Conservation (phyloP, 2,329 filamentous ascomycete species). For the Hirsutella thompsonii region DNA sequence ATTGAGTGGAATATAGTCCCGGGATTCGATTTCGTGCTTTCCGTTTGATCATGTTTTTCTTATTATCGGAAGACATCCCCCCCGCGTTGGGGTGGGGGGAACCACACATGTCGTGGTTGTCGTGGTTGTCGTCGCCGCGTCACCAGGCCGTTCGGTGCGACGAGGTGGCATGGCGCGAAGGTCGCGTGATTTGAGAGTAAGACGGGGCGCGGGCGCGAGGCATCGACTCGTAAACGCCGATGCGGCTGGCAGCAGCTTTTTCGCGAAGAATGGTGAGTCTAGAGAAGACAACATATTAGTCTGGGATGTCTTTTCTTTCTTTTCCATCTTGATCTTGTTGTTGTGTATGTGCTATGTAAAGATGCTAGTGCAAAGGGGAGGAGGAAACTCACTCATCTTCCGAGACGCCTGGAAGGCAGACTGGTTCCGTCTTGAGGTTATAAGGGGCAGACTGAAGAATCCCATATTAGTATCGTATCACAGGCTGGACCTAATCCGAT, state of each 20-base stretch:
- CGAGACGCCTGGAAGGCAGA: constrained; percentile 39
- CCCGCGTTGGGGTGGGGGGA: no score
- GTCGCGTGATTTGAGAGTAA: constrained; percentile 4
- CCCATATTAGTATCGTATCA: neutral
- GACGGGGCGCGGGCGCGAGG: constrained; percentile 11
- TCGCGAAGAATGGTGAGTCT: constrained; percentile 38
- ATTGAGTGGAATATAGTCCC: no score
- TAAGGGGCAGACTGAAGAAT: constrained; percentile 42
- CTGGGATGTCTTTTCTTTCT: neutral
- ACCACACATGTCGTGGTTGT: no score
- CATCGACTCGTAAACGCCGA: constrained; percentile 28
- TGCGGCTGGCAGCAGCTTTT: constrained; percentile 35
- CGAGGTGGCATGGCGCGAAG: neutral
- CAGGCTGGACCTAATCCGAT: no score
- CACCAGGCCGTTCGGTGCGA: constrained; percentile 1
- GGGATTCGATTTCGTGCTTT: no score
- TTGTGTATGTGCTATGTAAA: no score
- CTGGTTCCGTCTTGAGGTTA: constrained; percentile 42
- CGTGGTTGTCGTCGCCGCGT: no score
- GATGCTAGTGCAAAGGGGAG: no score
- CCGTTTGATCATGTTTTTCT: no score
- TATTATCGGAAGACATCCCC: no score
- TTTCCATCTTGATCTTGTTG: no score
- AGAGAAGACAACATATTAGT: neutral
- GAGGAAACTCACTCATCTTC: constrained; percentile 40